These are phyloP conservation scores for Aquilaria yunnanensis DNA, from an alignment of 345 rosid genomes.

Conservation along the genomic window DNA sequence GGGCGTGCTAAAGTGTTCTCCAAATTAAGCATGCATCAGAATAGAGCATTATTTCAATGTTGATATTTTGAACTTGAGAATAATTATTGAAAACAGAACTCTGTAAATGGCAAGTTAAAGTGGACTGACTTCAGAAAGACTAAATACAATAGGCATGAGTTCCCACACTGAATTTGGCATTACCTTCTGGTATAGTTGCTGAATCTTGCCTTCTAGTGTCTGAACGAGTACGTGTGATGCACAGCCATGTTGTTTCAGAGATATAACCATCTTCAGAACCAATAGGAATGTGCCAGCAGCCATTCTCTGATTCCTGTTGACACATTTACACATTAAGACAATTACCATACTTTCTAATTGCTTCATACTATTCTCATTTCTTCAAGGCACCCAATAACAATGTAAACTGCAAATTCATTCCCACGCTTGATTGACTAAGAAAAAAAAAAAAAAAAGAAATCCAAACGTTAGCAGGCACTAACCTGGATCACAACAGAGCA, in stretches of 20 bases:
- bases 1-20: neutral
- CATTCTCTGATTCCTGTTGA: slow-evolving; percentile 60
- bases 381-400: neutral
- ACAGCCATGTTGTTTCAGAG: slow-evolving; percentile 43
- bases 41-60: neutral
- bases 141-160: neutral
- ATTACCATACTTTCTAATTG: neutral
- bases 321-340: slow-evolving; percentile 2
- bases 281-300: slow-evolving; percentile 72
- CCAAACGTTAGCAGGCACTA: slow-evolving; percentile 4
- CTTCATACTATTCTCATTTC: neutral
- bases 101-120: neutral
- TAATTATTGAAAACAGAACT: neutral
- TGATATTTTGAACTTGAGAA: neutral
- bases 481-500: slow-evolving; percentile 66
- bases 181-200: slow-evolving; percentile 35
- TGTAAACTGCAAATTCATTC: neutral
- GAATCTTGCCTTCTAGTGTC: slow-evolving; percentile 9
- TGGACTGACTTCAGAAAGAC: neutral
- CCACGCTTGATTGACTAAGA: neutral
- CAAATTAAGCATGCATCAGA: neutral
- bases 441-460: slow-evolving; percentile 1
- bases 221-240: slow-evolving; percentile 37
- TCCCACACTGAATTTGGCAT: neutral
- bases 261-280: slow-evolving; percentile 30